These are phyloP conservation scores for Cordyceps tenuipes DNA, from an alignment of 2,329 filamentous ascomycete species.

Conservation along the genomic window DNA sequence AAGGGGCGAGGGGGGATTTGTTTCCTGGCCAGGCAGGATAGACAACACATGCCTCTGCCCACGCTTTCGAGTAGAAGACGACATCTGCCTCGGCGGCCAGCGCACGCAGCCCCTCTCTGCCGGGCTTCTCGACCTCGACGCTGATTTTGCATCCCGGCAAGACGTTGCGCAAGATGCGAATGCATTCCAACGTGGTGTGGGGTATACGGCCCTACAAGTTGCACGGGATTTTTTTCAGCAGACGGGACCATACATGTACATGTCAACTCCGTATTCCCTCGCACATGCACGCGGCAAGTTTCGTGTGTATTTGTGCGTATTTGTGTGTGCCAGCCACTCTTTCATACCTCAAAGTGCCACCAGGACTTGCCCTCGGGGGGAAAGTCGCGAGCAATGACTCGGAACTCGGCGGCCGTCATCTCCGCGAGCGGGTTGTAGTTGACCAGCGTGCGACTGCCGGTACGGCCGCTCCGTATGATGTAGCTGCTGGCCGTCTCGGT, in stretches of 20 bases:
- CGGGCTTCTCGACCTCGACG: constrained; percentile 66
- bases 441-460: constrained; percentile 59
- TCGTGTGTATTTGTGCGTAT: too few relatives aligned
- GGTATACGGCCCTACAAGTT: constrained; percentile 51
- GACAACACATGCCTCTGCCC: constrained; percentile 52
- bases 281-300: not conserved
- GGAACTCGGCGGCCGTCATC: constrained; percentile 58
- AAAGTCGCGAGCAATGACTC: constrained; percentile 31
- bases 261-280: not conserved
- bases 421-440: constrained; percentile 61
- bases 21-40: constrained; percentile 14
- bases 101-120: constrained; percentile 47
- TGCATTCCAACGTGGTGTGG: constrained; percentile 50
- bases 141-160: constrained; percentile 46
- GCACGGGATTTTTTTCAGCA: not conserved
- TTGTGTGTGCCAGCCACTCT: too few relatives aligned
- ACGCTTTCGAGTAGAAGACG: constrained; percentile 64
- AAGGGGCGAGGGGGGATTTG: too few relatives aligned
- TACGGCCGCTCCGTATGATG: constrained; percentile 53
- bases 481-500: constrained; percentile 58
- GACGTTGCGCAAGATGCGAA: constrained; percentile 42
- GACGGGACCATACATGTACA: not conserved
- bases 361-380: constrained; percentile 35
- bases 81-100: constrained; percentile 57
- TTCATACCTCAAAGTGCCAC: constrained; percentile 64